phyloP scores from a whole-genome alignment of 2,329 filamentous ascomycete species.

The Claviceps humidiphila region DNA sequence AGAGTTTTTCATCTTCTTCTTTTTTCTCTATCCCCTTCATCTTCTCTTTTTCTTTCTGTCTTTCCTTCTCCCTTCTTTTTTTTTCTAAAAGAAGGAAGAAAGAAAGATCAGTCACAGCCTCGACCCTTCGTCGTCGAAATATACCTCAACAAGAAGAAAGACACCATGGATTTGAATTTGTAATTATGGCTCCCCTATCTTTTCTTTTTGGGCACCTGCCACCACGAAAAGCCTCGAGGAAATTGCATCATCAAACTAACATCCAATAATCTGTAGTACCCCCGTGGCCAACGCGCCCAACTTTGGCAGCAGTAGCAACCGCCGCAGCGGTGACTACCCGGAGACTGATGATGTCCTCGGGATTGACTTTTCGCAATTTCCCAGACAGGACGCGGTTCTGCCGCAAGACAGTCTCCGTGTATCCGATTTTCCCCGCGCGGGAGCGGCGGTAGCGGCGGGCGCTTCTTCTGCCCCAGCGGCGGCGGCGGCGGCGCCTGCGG shows the following conservation, averaged over 20 bases:
- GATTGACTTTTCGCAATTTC: conserved; percentile 2
- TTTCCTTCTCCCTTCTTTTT: too few species aligned
- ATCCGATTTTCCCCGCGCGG: background rate
- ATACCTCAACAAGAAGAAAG: background rate
- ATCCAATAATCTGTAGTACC: background rate
- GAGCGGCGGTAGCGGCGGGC: background rate
- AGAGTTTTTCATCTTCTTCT: conserved; percentile 4
- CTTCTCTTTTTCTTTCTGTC: too few species aligned
- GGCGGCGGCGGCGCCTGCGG: too few species aligned
- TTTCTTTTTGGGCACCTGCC: too few species aligned
- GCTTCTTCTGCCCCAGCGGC: background rate
- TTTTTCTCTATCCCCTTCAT: too few species aligned
- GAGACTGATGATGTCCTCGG: conserved; percentile 1
- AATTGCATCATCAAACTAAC: background rate
- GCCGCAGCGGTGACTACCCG: background rate
- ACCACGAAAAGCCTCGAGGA: background rate
- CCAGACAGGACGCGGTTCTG: background rate
- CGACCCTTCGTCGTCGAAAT: too few species aligned
- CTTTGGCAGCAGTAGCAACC: background rate
- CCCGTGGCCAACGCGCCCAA: conserved; percentile 2
- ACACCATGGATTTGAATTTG: background rate
- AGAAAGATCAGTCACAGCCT: too few species aligned
- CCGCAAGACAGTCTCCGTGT: conserved; percentile 3
- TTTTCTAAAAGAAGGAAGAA: too few species aligned
- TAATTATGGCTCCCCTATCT: too few species aligned